Evolutionary conservation across 192 early-diverging fungal species (phyloP), one percentile per base, ranked within the genome.

Genomic region (Coemansia sp.): DNA sequence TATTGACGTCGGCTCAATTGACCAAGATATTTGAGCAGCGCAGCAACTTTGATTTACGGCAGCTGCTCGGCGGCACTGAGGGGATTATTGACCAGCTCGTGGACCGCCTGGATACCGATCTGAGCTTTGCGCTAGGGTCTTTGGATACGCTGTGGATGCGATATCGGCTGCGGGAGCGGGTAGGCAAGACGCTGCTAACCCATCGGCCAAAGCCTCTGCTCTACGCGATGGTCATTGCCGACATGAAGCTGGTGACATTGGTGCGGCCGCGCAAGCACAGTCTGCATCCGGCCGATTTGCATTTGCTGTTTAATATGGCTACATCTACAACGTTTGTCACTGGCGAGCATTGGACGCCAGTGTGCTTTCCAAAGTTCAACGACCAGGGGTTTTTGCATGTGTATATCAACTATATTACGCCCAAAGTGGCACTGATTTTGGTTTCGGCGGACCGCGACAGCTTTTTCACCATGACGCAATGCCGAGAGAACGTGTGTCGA

Each of bases 341-440:
- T 2, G 90, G 85, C 45, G 96, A 98, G 77, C 88, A 88, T 23
- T 98, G 96, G 94, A 93, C 88, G 1, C 96, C 96, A 19, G 82
- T 98, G 18, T 98, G 96, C 64, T 84, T 96, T n/a, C 94, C 96
- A 35, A 86, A 85, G 59, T 92, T 95, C 81, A 92, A 96, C 75
- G 84, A 85, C 59, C 82, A 88, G 61, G 92, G 89, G 14, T 98
- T 95, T 73, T 68, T 98, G 29, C 88, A 96, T 62, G 89, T 88
- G 1, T 96, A 96, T 58, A 85, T 96, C 18, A 89, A 83, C 60
- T 95, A 92, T 68, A 82, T 96, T 23, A 84, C 84, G 2, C 73
- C 83, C 0, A 85, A 89, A n/a, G 75, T 91, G 7, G 90, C 88
- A 49, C 71, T 96, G 7, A 72, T 94, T 0, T 69, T 92, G 47